phyloP scores from a whole-genome alignment of 345 rosid species.

The Draba incana region DNA sequence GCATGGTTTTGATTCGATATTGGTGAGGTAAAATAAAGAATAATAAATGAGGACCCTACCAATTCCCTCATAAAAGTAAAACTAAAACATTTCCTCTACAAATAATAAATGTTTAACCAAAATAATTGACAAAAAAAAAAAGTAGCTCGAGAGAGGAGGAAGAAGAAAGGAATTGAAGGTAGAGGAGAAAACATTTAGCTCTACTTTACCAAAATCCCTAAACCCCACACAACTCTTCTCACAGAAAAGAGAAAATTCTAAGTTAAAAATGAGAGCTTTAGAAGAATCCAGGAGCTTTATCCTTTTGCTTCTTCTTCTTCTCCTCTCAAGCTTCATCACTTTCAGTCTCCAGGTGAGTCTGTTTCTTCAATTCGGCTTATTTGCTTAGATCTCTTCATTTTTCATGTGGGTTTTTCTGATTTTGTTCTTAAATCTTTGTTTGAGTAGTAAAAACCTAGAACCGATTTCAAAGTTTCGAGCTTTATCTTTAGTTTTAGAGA shows the following conservation, averaged over 20 bases:
- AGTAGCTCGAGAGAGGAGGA: constrained; percentile 25
- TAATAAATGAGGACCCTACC: constrained; percentile 27
- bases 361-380: constrained; percentile 21
- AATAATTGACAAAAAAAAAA: constrained; percentile 32
- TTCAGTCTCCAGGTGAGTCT: constrained; percentile 50
- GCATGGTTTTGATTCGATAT: constrained; percentile 20
- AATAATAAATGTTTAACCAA: constrained; percentile 40
- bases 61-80: constrained; percentile 23
- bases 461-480: constrained; percentile 9
- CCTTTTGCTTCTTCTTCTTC: constrained; percentile 41
- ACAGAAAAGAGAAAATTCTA: background rate
- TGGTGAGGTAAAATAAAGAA: constrained; percentile 33
- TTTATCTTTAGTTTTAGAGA: constrained; percentile 3
- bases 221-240: constrained; percentile 15
- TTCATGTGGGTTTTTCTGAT: constrained; percentile 35
- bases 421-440: constrained; percentile 29
- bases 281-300: constrained; percentile 41
- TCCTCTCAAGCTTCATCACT: constrained; percentile 42
- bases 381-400: constrained; percentile 39
- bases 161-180: constrained; percentile 6
- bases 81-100: constrained; percentile 1
- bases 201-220: constrained; percentile 36
- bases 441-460: background rate
- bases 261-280: constrained; percentile 38
- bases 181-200: constrained; percentile 11